Evolutionary conservation across 805 yeast species (phyloP), one percentile per base, ranked within the genome.

Genomic region (Pichia ethanolica): DNA sequence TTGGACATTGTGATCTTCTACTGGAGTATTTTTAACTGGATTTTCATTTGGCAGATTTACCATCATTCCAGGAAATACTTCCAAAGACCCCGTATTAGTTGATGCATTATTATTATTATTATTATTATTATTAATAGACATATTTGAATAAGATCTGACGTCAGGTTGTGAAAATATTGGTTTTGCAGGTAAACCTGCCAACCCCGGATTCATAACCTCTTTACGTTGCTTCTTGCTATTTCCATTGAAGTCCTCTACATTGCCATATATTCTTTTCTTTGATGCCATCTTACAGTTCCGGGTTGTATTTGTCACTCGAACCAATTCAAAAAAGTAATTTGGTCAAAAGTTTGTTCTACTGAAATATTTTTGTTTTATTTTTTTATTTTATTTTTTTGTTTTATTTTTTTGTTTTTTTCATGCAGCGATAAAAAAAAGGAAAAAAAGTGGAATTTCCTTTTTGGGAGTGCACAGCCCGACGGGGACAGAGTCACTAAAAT

Each of bases 41-140:
- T 33, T 34, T 30, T 44, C 35, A 1, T 36, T 36, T 12, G 44
- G 50, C 20, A 53, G 32, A 34, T 50, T 47, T 4, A 53, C 53
- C 25, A 41, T 37, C 42, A 53, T 37, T 5, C 55, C 55, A 2
- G 55, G 56, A 44, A 50, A 53, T 9, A 50, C 11, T 35, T 48
- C 51, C n/a, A 48, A 13, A 5, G 43, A 32, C 3, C 41, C 28
- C n/a, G 8, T 35, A 7, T 26, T 8, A 7, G 9, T 35, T 7
- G 13, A 7, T 10, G 13, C 9, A 27, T 10, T 35, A 11, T 5
- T 5, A 13, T 35, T 35, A 7, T 35, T n/a, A 10, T 12, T 35
- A 13, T 43, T 34, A 34, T 14, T 20, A 34, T n/a, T 36, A 35
- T 20, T 14, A 3, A 39, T 39, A 20, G 20, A 20, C 20, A 20